phyloP scores from a whole-genome alignment of 139 green algal genomes.

The Coelastrella sp. region DNA sequence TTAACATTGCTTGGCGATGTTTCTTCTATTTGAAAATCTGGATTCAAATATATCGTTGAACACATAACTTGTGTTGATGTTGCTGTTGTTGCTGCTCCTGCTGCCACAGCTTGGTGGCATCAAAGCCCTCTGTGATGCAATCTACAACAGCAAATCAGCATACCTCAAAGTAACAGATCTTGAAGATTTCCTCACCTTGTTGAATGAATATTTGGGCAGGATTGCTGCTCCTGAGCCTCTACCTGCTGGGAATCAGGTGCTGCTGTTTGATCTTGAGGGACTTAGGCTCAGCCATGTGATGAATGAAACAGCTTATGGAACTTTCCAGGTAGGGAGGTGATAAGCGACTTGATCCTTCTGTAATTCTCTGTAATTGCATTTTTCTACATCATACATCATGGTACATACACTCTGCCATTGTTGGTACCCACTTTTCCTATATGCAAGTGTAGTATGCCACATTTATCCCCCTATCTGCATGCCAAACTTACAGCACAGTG shows the following conservation, averaged over 20 bases:
- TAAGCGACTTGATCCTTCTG: not conserved
- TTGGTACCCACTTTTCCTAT: too few relatives aligned
- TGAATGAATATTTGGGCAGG: constrained; percentile 26
- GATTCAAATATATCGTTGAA: not conserved
- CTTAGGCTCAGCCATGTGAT: constrained; percentile 19
- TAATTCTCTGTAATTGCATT: too few relatives aligned
- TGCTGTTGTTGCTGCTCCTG: not conserved
- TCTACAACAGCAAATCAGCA: not conserved
- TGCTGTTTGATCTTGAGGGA: constrained; percentile 18
- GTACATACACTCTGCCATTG: too few relatives aligned
- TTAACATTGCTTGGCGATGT: too few relatives aligned
- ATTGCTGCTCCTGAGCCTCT: not conserved
- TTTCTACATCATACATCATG: too few relatives aligned
- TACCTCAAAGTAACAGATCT: not conserved
- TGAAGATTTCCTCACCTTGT: not conserved
- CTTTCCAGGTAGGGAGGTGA: not conserved
- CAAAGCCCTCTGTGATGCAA: constrained; percentile 19
- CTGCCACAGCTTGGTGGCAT: constrained; percentile 3
- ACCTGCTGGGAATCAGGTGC: constrained; percentile 8
- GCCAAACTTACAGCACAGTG: too few relatives aligned
- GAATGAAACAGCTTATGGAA: not conserved
- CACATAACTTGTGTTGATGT: not conserved
- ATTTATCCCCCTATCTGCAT: too few relatives aligned
- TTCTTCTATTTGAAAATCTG: not conserved
- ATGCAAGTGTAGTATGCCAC: too few relatives aligned